phyloP scores from a whole-genome alignment of 2,329 filamentous ascomycete genomes.

The Peltaster fructicola region DNA sequence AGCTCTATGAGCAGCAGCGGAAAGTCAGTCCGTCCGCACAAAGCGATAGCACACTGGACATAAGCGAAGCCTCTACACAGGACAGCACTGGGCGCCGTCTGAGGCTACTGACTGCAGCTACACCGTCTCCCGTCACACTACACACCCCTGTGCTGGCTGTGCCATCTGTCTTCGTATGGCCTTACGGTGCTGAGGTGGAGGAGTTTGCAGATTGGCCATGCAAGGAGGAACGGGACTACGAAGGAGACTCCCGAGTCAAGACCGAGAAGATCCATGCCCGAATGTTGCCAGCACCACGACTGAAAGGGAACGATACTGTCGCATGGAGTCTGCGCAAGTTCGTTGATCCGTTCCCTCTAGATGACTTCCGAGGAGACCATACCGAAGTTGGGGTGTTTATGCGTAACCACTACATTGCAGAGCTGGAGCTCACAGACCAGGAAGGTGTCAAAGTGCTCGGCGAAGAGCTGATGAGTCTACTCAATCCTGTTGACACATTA shows the following conservation, averaged over 20 bases:
- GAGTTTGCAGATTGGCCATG: conserved; percentile 25
- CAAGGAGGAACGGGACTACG: conserved; percentile 27
- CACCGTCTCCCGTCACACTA: neutral
- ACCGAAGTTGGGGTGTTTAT: conserved; percentile 7
- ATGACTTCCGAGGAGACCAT: conserved; percentile 15
- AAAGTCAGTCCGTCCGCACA: neutral
- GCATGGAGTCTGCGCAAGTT: conserved; percentile 24
- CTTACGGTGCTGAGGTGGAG: conserved; percentile 5
- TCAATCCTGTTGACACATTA: conserved; percentile 7
- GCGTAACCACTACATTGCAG: conserved; percentile 7
- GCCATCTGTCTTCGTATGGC: conserved; percentile 21
- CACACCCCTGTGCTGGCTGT: conserved; percentile 18
- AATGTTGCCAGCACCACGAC: conserved; percentile 26
- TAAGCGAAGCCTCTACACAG: neutral
- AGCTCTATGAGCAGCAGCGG: neutral
- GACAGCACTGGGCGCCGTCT: neutral
- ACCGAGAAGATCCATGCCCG: conserved; percentile 26
- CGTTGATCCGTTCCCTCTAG: conserved; percentile 22
- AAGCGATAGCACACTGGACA: too few species aligned
- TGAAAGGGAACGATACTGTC: conserved; percentile 22
- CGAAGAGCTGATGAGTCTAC: conserved; percentile 8
- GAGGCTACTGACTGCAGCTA: neutral
- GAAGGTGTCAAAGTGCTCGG: conserved; percentile 10
- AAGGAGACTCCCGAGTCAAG: conserved; percentile 29
- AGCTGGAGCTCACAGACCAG: conserved; percentile 8